Conservation (phyloP, 352 stramenopile genomes). For the Pythium insidiosum region DNA sequence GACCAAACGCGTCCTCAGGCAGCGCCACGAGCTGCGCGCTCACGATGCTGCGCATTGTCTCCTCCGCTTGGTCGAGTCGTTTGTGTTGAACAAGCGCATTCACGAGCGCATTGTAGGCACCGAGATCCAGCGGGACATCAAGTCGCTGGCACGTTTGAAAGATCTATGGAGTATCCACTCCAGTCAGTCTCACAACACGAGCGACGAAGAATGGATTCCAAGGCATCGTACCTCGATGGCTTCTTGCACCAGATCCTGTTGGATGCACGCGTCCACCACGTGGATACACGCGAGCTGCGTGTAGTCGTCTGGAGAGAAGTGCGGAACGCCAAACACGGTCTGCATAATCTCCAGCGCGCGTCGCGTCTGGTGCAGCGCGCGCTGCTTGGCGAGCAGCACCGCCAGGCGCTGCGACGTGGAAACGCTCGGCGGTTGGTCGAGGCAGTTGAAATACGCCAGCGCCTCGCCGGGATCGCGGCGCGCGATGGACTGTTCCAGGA, state of each 20-base stretch:
- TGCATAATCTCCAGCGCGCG: slow-evolving; percentile 30
- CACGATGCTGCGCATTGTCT: slow-evolving; percentile 30
- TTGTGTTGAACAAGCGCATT: slow-evolving; percentile 28
- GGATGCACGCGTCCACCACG: slow-evolving; percentile 51
- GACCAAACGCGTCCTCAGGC: slow-evolving; percentile 38
- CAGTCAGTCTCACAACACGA: neutral
- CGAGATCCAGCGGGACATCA: slow-evolving; percentile 48
- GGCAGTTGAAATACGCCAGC: slow-evolving; percentile 37
- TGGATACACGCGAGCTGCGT: slow-evolving; percentile 65
- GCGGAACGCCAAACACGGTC: slow-evolving; percentile 14
- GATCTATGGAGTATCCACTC: slow-evolving; percentile 17
- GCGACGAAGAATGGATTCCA: neutral
- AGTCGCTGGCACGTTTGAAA: slow-evolving; percentile 15
- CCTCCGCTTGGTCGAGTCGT: slow-evolving; percentile 29
- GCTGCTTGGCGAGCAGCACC: slow-evolving; percentile 51
- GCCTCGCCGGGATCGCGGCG: slow-evolving; percentile 23
- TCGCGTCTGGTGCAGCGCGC: slow-evolving; percentile 18
- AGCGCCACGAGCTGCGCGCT: slow-evolving; percentile 38
- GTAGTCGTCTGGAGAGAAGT: slow-evolving; percentile 43
- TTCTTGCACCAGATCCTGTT: slow-evolving; percentile 32
- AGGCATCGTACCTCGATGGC: slow-evolving; percentile 24
- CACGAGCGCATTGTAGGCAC: slow-evolving; percentile 39
- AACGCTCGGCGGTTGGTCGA: slow-evolving; percentile 21
- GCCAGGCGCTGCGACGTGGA: slow-evolving; percentile 46
- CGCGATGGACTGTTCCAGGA: slow-evolving; percentile 28